A percentile compares a stretch with the other conserved stretches of the same genome.
Evolutionary conservation across 2,329 filamentous ascomycete genomes (phyloP).

Genomic region (Orbilia blumenaviensis): DNA sequence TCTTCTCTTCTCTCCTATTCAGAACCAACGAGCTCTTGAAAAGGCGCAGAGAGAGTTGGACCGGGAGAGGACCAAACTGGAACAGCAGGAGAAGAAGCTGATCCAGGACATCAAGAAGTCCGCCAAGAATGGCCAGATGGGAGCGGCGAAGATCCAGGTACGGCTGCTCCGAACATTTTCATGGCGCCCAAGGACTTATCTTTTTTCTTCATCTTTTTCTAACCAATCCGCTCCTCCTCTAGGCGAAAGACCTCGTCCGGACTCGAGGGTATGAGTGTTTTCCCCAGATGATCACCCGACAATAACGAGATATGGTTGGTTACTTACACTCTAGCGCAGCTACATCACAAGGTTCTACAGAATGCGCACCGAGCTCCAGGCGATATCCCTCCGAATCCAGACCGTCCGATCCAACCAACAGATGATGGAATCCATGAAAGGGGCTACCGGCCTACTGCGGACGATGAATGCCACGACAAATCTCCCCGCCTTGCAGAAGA

Average conservation of each 20-base stretch:
- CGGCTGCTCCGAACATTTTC: neutral
- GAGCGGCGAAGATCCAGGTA: slow-evolving; percentile 91
- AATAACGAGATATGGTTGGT: neutral
- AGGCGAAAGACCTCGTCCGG: slow-evolving; percentile 90
- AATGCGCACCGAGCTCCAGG: slow-evolving; percentile 96
- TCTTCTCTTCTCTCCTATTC: no score
- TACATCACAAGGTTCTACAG: slow-evolving; percentile 99
- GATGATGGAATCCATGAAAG: slow-evolving; percentile 99
- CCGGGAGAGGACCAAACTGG: slow-evolving; percentile 90
- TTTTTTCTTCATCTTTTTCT: no score
- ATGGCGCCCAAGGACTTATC: no score
- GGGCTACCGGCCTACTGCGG: slow-evolving; percentile 87
- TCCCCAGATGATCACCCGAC: neutral
- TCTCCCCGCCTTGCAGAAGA: slow-evolving; percentile 89
- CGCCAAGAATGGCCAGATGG: slow-evolving; percentile 97
- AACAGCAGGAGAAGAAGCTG: slow-evolving; percentile 98
- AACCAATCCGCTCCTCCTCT: neutral
- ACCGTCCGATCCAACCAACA: slow-evolving; percentile 98
- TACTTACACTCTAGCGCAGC: slow-evolving; percentile 63
- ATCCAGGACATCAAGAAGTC: slow-evolving; percentile 97
- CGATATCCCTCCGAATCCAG: slow-evolving; percentile 93
- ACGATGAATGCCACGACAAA: slow-evolving; percentile 99
- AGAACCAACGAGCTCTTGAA: slow-evolving; percentile 92
- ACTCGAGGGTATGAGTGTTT: slow-evolving; percentile 73
- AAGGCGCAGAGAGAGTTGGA: slow-evolving; percentile 97